Evolutionary conservation across 2,329 filamentous ascomycete genomes (phyloP).

Genomic region (Fusarium sp.): DNA sequence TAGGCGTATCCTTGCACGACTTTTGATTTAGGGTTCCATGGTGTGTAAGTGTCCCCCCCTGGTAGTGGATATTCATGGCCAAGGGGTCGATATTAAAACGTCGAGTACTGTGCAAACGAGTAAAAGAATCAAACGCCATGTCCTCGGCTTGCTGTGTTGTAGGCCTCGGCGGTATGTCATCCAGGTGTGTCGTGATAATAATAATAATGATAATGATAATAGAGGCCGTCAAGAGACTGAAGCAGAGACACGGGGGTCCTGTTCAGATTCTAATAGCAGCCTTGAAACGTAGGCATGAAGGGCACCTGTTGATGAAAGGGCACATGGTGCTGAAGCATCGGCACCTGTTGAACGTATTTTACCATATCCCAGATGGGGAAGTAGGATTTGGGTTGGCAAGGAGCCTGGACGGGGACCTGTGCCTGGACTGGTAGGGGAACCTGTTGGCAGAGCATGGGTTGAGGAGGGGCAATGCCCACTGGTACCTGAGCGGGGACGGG

Average conservation of each 20-base stretch:
- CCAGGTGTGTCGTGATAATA: conserved; percentile 28
- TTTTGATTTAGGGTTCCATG: conserved; percentile 26
- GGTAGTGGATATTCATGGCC: conserved; percentile 7
- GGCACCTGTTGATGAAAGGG: conserved; percentile 64
- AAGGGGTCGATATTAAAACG: conserved; percentile 38
- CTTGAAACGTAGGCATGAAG: conserved; percentile 61
- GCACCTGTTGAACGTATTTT: conserved; percentile 61
- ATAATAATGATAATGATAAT: too few relatives aligned
- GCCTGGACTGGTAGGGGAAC: conserved; percentile 46
- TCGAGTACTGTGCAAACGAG: conserved; percentile 35
- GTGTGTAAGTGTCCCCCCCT: conserved; percentile 11
- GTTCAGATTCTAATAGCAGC: conserved; percentile 54
- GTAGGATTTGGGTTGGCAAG: conserved; percentile 58
- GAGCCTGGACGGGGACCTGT: conserved; percentile 49
- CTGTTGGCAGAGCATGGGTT: conserved; percentile 47
- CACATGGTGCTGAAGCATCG: conserved; percentile 58
- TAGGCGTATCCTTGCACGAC: conserved; percentile 38
- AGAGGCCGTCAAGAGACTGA: conserved; percentile 2
- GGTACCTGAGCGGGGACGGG: conserved; percentile 46
- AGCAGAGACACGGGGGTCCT: conserved; percentile 6
- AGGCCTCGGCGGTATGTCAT: conserved; percentile 31
- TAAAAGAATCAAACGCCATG: conserved; percentile 32
- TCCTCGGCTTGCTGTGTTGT: conserved; percentile 21
- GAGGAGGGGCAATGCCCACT: conserved; percentile 40
- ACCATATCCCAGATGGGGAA: conserved; percentile 63